A percentile compares a stretch with the other conserved stretches of the same genome.
Conservation (phyloP, 2,329 filamentous ascomycete genomes). For the Calonectria montana region DNA sequence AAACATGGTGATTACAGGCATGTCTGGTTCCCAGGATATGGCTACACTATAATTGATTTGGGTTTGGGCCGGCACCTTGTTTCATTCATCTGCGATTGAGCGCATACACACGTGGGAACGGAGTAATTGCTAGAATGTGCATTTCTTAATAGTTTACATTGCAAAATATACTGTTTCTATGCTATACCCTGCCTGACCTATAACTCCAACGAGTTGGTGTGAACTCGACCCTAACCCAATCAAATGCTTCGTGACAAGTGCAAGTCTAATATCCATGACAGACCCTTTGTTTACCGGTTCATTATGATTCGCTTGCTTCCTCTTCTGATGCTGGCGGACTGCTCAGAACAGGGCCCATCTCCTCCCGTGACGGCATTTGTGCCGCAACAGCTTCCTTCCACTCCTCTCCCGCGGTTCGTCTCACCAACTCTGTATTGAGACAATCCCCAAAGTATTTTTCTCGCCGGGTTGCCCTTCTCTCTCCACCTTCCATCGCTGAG, state of each 20-base stretch:
- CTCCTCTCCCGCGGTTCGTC: conserved; percentile 68
- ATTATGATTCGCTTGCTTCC: conserved; percentile 13
- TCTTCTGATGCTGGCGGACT: conserved; percentile 32
- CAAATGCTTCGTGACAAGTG: conserved; percentile 22
- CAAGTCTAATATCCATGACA: conserved; percentile 11
- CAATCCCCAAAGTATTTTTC: conserved; percentile 78
- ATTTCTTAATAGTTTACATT: conserved; percentile 19
- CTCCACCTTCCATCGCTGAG: conserved; percentile 81
- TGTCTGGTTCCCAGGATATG: background rate
- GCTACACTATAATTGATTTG: background rate
- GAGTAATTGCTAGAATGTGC: conserved; percentile 4
- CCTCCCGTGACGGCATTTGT: conserved; percentile 27
- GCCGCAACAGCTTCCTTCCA: conserved; percentile 50
- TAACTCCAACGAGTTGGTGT: conserved; percentile 26
- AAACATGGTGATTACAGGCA: background rate
- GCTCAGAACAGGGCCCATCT: conserved; percentile 22
- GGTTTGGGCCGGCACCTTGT: conserved; percentile 16
- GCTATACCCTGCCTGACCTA: conserved; percentile 7
- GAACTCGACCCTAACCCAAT: conserved; percentile 4
- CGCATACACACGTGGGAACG: background rate
- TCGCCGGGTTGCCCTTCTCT: conserved; percentile 72
- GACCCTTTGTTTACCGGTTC: background rate
- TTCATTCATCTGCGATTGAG: background rate
- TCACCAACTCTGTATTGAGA: conserved; percentile 70
- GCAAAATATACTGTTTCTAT: conserved; percentile 18